Percentiles rank a stretch among this genome's conserved stretches.
phyloP scores from a whole-genome alignment of 148 eudicot species.

The Persicaria maculosa region DNA sequence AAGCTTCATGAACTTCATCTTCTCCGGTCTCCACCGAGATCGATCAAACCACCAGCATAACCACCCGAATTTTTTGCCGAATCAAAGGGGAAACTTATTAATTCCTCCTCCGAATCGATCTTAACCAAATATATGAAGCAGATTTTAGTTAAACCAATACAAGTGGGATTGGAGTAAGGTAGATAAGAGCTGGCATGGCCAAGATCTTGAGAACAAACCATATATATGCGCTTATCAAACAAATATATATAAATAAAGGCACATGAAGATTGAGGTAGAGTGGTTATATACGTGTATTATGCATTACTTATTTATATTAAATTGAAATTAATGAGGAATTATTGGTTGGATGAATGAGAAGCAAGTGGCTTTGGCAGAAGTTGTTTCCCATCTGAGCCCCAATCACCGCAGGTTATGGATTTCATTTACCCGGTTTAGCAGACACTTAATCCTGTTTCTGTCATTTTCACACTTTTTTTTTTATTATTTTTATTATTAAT shows the following conservation, averaged over 20 bases:
- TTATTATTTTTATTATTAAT: background rate
- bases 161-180: background rate
- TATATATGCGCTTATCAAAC: background rate
- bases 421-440: background rate
- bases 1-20: conserved; percentile 16
- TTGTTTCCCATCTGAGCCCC: conserved; percentile 12
- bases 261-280: background rate
- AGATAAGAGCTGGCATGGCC: background rate
- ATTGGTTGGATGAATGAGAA: background rate
- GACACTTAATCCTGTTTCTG: background rate
- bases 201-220: background rate
- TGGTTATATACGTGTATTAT: conserved; percentile 1
- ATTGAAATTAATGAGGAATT: background rate
- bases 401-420: background rate
- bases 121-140: background rate
- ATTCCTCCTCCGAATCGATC: background rate
- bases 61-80: background rate
- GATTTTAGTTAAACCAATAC: background rate
- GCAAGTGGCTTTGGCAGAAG: conserved; percentile 5
- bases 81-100: background rate
- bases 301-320: background rate
- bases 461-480: background rate
- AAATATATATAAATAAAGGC: background rate
- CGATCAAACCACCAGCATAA: conserved; percentile 1
- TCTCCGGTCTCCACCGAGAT: background rate